Percentiles rank a stretch among this genome's conserved stretches.
These are phyloP conservation scores for Ogataea parapolymorpha DNA, from an alignment of 805 yeast genomes.

Conservation along the genomic window DNA sequence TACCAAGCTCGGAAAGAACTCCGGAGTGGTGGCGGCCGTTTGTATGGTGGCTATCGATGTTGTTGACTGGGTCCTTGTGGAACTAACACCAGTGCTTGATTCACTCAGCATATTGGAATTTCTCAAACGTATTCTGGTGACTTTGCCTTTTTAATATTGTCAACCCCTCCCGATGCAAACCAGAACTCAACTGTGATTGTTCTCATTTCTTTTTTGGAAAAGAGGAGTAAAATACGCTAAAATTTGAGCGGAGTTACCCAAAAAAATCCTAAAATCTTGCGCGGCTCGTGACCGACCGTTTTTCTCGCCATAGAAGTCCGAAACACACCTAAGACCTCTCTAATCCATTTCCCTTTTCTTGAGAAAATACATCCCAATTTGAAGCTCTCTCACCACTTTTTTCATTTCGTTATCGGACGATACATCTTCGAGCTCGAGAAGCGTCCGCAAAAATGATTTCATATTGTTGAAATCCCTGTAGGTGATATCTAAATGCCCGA, in stretches of 20 bases:
- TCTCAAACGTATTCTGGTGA: background rate
- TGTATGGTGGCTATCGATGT: constrained; percentile 20
- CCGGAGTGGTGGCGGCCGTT: constrained; percentile 30
- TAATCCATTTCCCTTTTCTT: constrained; percentile 54
- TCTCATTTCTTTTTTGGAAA: constrained; percentile 4
- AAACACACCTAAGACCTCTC: constrained; percentile 7
- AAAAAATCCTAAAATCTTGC: constrained; percentile 1
- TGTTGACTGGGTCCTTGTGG: constrained; percentile 22
- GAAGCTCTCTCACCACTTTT: constrained; percentile 41
- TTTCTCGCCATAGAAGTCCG: constrained; percentile 10
- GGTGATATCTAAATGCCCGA: constrained; percentile 18
- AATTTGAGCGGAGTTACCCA: constrained; percentile 10
- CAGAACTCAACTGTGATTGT: background rate
- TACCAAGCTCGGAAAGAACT: constrained; percentile 30
- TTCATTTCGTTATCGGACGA: constrained; percentile 21
- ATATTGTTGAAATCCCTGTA: constrained; percentile 32
- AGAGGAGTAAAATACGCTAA: constrained; percentile 10
- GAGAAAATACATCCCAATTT: constrained; percentile 47
- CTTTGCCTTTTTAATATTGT: background rate
- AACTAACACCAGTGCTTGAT: constrained; percentile 5
- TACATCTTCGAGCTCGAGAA: constrained; percentile 20
- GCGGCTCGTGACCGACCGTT: constrained; percentile 6
- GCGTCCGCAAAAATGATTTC: constrained; percentile 27
- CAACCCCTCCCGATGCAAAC: constrained; percentile 2
- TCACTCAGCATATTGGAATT: constrained; percentile 17